Evolutionary conservation across 352 stramenopile genomes (phyloP).

Genomic region (Pythium coloratum): DNA sequence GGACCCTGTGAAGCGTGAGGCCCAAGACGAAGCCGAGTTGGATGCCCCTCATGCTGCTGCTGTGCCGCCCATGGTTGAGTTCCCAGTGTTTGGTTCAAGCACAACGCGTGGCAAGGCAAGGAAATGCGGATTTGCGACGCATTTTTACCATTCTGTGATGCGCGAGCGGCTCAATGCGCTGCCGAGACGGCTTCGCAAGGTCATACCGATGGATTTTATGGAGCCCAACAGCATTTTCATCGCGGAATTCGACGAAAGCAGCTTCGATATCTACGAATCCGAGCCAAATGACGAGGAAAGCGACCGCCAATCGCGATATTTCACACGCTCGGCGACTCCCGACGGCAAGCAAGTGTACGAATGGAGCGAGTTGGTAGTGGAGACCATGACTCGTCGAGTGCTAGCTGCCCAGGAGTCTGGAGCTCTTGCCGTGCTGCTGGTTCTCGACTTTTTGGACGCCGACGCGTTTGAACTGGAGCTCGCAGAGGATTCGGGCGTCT

Average conservation of each 20-base stretch:
- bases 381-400: slow-evolving; percentile 47
- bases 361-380: slow-evolving; percentile 41
- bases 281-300: slow-evolving; percentile 1
- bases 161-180: slow-evolving; percentile 23
- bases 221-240: slow-evolving; percentile 27
- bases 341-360: slow-evolving; percentile 16
- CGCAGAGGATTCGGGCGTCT: slow-evolving; percentile 49
- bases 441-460: slow-evolving; percentile 59
- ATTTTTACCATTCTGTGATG: slow-evolving; percentile 56
- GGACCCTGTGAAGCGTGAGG: not conserved
- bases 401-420: slow-evolving; percentile 62
- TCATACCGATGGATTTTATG: slow-evolving; percentile 26
- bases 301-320: slow-evolving; percentile 1
- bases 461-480: slow-evolving; percentile 61
- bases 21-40: slow-evolving; percentile 1
- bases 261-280: slow-evolving; percentile 3
- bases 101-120: slow-evolving; percentile 24
- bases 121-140: slow-evolving; percentile 48
- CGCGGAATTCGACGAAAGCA: slow-evolving; percentile 21
- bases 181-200: slow-evolving; percentile 18
- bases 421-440: slow-evolving; percentile 53
- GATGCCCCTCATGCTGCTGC: not conserved
- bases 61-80: slow-evolving; percentile 39
- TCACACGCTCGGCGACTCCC: slow-evolving; percentile 24
- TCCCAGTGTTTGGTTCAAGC: slow-evolving; percentile 44